Percentiles rank a stretch among this genome's conserved stretches.
Evolutionary conservation across 176 grass and related monocot species (phyloP).

Genomic region (Aegilops speltoides): DNA sequence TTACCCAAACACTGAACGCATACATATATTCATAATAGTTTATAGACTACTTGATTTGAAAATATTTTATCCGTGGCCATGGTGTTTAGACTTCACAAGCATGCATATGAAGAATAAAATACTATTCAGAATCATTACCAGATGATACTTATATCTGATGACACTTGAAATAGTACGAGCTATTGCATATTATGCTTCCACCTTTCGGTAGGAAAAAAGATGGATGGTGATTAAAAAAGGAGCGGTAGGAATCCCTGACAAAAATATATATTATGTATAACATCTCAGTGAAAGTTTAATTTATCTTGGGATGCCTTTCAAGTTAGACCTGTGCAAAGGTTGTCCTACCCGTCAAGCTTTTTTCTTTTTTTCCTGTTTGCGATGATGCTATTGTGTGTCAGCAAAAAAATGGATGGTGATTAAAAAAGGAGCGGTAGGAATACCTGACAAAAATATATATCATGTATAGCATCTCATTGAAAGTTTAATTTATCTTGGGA

Average conservation of each 20-base stretch:
- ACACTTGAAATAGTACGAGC: background rate
- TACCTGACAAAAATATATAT: background rate
- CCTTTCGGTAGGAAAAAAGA: background rate
- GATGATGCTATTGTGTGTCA: background rate
- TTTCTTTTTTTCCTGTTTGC: background rate
- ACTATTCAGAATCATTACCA: background rate
- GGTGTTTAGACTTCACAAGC: background rate
- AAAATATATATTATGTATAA: background rate
- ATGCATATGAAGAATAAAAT: background rate
- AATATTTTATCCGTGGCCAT: background rate
- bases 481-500: background rate
- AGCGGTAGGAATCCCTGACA: background rate
- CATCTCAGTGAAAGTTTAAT: background rate
- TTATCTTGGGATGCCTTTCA: background rate
- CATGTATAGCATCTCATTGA: background rate
- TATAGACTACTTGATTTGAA: background rate
- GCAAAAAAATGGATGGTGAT: background rate
- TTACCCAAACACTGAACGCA: background rate
- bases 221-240: background rate
- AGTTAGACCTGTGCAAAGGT: background rate
- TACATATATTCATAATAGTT: background rate
- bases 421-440: background rate
- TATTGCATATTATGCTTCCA: background rate
- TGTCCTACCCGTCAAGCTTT: background rate
- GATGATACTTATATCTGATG: background rate